Base-by-base conservation (phyloP, 305 asterid species). In the Fraxinus floribunda region DNA sequence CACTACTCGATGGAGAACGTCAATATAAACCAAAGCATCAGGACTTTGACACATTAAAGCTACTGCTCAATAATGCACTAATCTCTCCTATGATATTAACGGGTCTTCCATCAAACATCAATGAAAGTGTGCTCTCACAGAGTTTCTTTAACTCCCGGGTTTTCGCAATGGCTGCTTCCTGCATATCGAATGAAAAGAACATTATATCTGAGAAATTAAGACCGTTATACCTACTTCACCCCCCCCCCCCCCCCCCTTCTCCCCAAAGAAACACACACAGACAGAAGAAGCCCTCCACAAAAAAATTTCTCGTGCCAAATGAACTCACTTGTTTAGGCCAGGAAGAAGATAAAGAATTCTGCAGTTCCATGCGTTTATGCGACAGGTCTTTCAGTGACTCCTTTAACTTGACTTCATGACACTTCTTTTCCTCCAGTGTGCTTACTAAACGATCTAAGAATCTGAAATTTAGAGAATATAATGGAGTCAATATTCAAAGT, bases 261-360 rank as follows among this genome's bases (percentile, higher is more conserved):
- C 84, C 77, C 44, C 16, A 39, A 29, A 79, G 75, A 57, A 44
- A 76, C 38, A 57, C 70, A 35, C 74, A 18, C 3, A 24, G 24
- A n/a, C 5, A 20, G 39, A 78, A 10, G n/a, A 74, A 24, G 26
- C 29, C 32, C 71, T 38, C 38, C 79, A 32, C 81, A 75, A 57
- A 62, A 26, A 38, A 41, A 55, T 8, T 35, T 39, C 79, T 62
- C n/a, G 10, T 36, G 72, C 22, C 60, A 83, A 81, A 78, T 18
- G 55, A 81, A 86, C 98, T 90, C 81, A 96, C 99, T 85, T 94
- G 99, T 86, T 92, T 96, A 16, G 99, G 99, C 99, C 98, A 96
- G 9, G 95, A 92, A 7, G 95, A 96, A 84, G 98, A 91, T 86
- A 94, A 78, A 1, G 98, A 93, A 81, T 96, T 96, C 85, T 96